phyloP scores from a whole-genome alignment of 768 basidiomycete genomes.

The Terana coerulea region DNA sequence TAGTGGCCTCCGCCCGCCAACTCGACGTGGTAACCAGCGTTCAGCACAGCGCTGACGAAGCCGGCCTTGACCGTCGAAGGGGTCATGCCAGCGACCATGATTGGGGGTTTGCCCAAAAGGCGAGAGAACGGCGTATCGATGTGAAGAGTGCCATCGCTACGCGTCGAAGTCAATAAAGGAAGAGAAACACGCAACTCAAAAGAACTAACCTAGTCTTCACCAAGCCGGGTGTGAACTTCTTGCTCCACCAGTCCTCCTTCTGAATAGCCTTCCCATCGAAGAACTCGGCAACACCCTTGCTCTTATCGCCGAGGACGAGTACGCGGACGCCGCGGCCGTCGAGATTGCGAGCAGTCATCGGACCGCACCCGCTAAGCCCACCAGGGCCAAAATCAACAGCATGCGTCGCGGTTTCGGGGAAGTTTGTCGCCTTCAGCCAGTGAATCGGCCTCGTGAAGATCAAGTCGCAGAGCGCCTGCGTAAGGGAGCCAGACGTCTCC shows the following conservation, averaged over 20 bases:
- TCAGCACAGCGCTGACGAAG: slow-evolving; percentile 89
- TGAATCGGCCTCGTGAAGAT: slow-evolving; percentile 91
- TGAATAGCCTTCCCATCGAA: slow-evolving; percentile 63
- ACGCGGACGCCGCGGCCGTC: slow-evolving; percentile 93
- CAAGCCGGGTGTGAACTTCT: slow-evolving; percentile 79
- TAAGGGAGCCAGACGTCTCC: slow-evolving; percentile 61
- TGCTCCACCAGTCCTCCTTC: slow-evolving; percentile 87
- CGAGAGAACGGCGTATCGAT: slow-evolving; percentile 97
- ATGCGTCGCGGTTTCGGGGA: slow-evolving; percentile 90
- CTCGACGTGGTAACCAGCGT: slow-evolving; percentile 95
- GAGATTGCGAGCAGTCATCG: slow-evolving; percentile 83
- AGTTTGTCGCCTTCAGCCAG: slow-evolving; percentile 87
- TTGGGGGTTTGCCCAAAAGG: slow-evolving; percentile 91
- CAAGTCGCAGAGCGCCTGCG: slow-evolving; percentile 86
- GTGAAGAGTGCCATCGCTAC: slow-evolving; percentile 85
- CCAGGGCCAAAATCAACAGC: slow-evolving; percentile 97
- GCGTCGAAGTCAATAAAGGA: slow-evolving; percentile 4
- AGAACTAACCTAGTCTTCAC: slow-evolving; percentile 80
- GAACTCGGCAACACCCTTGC: slow-evolving; percentile 84
- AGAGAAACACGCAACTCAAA: no score
- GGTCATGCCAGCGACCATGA: slow-evolving; percentile 99
- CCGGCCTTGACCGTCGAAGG: slow-evolving; percentile 95
- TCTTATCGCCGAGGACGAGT: slow-evolving; percentile 86
- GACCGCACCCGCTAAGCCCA: slow-evolving; percentile 89
- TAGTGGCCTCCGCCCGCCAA: slow-evolving; percentile 98